Percentiles rank a stretch among this genome's conserved stretches.
Evolutionary conservation across 2,329 filamentous ascomycete species (phyloP).

Genomic region (Akanthomyces dipterigenus): DNA sequence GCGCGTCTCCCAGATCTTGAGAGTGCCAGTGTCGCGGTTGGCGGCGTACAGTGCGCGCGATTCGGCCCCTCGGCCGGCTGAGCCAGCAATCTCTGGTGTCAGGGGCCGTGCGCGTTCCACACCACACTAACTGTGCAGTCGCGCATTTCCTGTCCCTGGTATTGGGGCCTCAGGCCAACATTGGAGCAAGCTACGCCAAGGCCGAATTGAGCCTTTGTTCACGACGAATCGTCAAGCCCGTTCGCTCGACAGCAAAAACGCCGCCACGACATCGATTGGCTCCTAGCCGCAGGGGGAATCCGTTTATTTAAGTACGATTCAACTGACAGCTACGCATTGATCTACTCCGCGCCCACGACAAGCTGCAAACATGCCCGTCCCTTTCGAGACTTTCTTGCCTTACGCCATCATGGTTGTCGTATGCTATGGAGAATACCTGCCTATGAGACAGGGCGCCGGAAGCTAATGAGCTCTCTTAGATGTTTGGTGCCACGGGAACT

Average conservation of each 20-base stretch:
- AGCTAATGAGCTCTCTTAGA: constrained; percentile 36
- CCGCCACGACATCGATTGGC: neutral
- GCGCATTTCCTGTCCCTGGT: constrained; percentile 3
- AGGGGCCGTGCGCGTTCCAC: constrained; percentile 1
- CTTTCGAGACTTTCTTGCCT: constrained; percentile 57
- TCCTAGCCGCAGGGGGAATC: neutral
- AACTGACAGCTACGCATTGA: constrained; percentile 5
- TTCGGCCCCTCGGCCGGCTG: neutral
- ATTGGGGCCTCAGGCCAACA: constrained; percentile 12
- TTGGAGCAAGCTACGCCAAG: neutral
- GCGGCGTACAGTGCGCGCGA: constrained; percentile 13
- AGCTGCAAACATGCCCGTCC: constrained; percentile 47
- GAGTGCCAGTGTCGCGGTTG: constrained; percentile 8
- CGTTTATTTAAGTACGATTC: neutral
- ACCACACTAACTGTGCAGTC: constrained; percentile 12
- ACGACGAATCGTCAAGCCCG: constrained; percentile 4
- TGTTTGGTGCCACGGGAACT: constrained; percentile 56
- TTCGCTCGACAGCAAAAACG: neutral
- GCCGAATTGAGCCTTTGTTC: constrained; percentile 9
- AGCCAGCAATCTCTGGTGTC: neutral
- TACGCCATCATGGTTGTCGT: constrained; percentile 59
- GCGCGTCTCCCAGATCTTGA: constrained; percentile 10
- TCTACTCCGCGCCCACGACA: constrained; percentile 27
- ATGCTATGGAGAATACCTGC: constrained; percentile 26
- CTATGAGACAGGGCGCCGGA: neutral